Conservation (phyloP, 2,329 filamentous ascomycete genomes). For the Colletotrichum sp. region DNA sequence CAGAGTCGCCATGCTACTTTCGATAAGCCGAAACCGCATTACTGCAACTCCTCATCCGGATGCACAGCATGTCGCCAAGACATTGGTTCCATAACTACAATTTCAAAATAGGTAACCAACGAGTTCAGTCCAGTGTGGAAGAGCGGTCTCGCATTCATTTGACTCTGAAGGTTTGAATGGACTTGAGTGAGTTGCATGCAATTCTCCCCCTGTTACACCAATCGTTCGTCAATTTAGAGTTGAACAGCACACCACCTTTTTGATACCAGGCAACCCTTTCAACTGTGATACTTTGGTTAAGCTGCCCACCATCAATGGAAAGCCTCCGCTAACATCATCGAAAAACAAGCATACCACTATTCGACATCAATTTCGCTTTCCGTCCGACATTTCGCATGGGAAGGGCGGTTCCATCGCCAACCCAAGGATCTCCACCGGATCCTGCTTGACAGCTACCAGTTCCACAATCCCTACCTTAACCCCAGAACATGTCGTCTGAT, state of each 20-base stretch:
- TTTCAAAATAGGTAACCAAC: neutral
- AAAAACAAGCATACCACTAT: neutral
- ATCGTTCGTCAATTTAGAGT: neutral
- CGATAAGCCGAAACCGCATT: neutral
- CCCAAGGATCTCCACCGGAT: too few relatives aligned
- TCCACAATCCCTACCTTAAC: neutral
- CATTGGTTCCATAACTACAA: neutral
- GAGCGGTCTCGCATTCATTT: neutral
- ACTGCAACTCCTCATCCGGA: neutral
- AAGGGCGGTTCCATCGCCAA: neutral
- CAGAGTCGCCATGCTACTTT: neutral
- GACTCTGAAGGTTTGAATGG: neutral
- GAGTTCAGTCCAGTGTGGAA: neutral
- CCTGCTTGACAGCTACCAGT: neutral
- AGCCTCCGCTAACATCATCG: neutral
- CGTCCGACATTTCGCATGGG: neutral
- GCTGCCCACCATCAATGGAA: neutral
- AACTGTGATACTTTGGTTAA: neutral
- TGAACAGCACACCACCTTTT: constrained; percentile 1
- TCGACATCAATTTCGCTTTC: neutral
- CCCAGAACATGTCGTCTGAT: neutral
- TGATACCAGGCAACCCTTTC: neutral
- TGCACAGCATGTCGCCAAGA: neutral
- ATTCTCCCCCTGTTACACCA: neutral
- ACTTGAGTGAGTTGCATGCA: neutral